phyloP scores from a whole-genome alignment of 139 green algal species.

The Edaphochlamys debaryana region DNA sequence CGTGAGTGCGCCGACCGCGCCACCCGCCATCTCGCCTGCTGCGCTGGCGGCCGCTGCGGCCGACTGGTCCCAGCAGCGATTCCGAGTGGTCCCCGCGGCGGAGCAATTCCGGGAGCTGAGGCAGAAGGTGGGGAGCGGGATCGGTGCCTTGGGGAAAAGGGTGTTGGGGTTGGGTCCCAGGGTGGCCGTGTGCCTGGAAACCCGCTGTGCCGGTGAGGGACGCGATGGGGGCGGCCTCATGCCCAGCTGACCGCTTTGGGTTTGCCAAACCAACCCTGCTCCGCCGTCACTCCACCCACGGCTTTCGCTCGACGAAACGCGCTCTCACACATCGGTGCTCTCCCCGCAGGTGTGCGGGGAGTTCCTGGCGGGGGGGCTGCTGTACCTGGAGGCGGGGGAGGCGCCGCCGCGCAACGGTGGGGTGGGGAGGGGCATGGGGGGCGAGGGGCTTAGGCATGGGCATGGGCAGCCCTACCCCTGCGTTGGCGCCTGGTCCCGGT shows the following conservation, averaged over 20 bases:
- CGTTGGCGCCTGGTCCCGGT: no score
- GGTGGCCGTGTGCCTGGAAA: neutral
- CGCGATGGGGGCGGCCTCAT: no score
- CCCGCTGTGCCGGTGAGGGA: neutral
- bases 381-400: slow-evolving; percentile 53
- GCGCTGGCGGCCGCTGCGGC: neutral
- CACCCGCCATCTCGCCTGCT: neutral
- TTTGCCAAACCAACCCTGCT: neutral
- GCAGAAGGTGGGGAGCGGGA: neutral
- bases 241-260: no score
- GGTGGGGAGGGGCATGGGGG: no score
- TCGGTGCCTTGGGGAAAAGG: no score
- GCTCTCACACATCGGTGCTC: neutral
- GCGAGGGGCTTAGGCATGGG: no score
- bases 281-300: neutral
- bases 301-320: neutral
- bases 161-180: neutral
- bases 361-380: slow-evolving; percentile 40
- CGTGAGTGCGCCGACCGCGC: no score
- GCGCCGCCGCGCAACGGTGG: slow-evolving; percentile 48
- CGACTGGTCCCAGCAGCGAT: neutral
- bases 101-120: slow-evolving; percentile 23
- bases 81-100: neutral
- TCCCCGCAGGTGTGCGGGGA: slow-evolving; percentile 12
- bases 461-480: no score